Evolutionary conservation across 2,329 filamentous ascomycete genomes (phyloP), one percentile per base, ranked within the genome.

Genomic region (Colletotrichum tropicicola): DNA sequence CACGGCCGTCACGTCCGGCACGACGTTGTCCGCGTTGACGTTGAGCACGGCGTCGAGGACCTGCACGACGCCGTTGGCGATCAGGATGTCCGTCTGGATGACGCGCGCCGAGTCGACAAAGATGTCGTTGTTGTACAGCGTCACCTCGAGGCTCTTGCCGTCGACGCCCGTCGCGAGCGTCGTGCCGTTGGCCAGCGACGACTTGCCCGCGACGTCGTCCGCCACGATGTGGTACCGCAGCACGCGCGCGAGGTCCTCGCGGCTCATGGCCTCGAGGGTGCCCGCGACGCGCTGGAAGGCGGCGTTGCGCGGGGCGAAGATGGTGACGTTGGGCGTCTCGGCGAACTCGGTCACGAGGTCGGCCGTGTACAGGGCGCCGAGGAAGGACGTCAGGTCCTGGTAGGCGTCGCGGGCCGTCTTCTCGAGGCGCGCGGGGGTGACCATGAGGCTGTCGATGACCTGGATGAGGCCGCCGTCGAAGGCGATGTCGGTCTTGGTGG

Each of bases 51-150:
- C 80, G 71, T 89, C 86, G 51, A 89, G 80, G 37, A 89, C 77
- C 71, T 89, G 87, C 10, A 88, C 73, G 39, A 89, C 84, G 44
- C 87, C 87, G 70, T 88, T 88, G 65, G 83, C 81, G 44, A 87
- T 74, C n/a, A 89, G 75, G 35, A 87, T 80, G 68, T 89, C 83
- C 1, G 82, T 77, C 65, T 80, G 76, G 21, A 84, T 74, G 28
- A 89, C 76, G 68, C 82, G 79, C 6, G 85, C 85, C 21, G 80
- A 78, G 75, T 87, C 85, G 69, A 85, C 75, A 67, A 79, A 85
- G 70, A 81, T 85, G 68, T 80, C 79, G 52, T 80, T 79, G 35
- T 78, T 67, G 48, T 49, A 62, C 6, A 59, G 45, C 17, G 65
- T 68, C n/a, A 67, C 44, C n/a, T 49, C 19, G 17, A 68, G 3